Evolutionary conservation across 2,329 filamentous ascomycete genomes (phyloP).

Genomic region (Tolypocladium ovalisporum): DNA sequence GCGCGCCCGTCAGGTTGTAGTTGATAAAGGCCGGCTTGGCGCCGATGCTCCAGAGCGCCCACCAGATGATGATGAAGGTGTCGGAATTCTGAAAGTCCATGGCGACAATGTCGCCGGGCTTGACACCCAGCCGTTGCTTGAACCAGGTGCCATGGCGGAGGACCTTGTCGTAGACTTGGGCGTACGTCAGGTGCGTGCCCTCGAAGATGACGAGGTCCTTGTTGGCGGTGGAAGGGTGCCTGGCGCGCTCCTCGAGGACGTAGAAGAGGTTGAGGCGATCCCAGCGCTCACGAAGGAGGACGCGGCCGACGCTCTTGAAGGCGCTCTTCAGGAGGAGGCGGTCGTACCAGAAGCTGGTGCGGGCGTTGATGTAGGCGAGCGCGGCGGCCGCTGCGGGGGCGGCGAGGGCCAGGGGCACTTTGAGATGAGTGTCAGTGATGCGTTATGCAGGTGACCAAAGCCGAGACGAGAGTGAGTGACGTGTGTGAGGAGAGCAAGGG

Average conservation of each 20-base stretch:
- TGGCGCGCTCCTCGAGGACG: conserved; percentile 56
- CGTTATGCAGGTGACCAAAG: not conserved
- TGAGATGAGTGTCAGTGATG: not conserved
- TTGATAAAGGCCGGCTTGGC: conserved; percentile 81
- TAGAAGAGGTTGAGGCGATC: conserved; percentile 68
- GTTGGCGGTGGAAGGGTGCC: conserved; percentile 36
- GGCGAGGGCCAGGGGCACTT: conserved; percentile 38
- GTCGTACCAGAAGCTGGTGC: conserved; percentile 57
- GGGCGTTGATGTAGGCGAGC: conserved; percentile 71
- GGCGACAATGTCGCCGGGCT: conserved; percentile 65
- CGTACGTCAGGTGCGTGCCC: conserved; percentile 60
- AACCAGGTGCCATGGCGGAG: conserved; percentile 70
- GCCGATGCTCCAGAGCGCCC: conserved; percentile 74
- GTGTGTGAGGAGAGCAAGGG: not conserved
- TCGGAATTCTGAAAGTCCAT: conserved; percentile 74
- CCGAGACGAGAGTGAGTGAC: not conserved
- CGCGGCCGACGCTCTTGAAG: conserved; percentile 31
- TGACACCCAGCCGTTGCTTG: conserved; percentile 49
- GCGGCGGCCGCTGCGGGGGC: conserved; percentile 53
- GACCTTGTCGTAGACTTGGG: conserved; percentile 59
- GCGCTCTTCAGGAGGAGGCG: conserved; percentile 44
- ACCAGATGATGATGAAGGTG: conserved; percentile 63
- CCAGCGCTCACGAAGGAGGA: conserved; percentile 35
- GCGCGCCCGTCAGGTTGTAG: conserved; percentile 64
- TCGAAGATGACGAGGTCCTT: conserved; percentile 56